phyloP scores from a whole-genome alignment of 2,329 filamentous ascomycete species.

The Graphilbum fragrans region DNA sequence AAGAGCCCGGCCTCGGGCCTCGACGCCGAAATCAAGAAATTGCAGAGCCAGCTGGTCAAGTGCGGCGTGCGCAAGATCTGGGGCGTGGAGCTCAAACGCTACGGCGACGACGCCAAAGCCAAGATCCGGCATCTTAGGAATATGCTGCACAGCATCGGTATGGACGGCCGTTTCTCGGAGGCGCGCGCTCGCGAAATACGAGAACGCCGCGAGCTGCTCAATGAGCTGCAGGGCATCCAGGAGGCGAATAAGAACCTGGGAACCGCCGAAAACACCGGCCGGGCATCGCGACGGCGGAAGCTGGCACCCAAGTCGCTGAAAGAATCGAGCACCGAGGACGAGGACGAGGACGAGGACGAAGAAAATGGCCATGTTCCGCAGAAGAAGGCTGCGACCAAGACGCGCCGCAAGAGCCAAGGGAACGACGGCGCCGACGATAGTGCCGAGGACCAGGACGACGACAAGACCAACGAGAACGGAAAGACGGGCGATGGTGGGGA shows the following conservation, averaged over 20 bases:
- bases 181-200: constrained; percentile 79
- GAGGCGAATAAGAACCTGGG: constrained; percentile 77
- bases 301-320: constrained; percentile 19
- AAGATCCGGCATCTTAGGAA: constrained; percentile 73
- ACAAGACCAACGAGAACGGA: constrained; percentile 15
- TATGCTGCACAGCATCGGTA: constrained; percentile 72
- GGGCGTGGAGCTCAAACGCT: constrained; percentile 70
- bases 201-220: constrained; percentile 70
- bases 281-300: constrained; percentile 16
- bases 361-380: constrained; percentile 20
- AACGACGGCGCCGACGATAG: constrained; percentile 19
- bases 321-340: constrained; percentile 21
- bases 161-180: constrained; percentile 78
- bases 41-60: constrained; percentile 78
- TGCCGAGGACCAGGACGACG: constrained; percentile 14
- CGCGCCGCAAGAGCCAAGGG: constrained; percentile 23
- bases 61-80: constrained; percentile 91
- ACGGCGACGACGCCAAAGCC: constrained; percentile 54
- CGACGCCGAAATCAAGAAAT: constrained; percentile 71
- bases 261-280: constrained; percentile 23
- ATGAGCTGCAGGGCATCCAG: constrained; percentile 74
- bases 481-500: constrained; percentile 12
- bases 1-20: constrained; percentile 16
- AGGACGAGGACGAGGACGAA: constrained; percentile 15
- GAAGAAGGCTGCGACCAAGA: constrained; percentile 9